Evolutionary conservation across 371 early-diverging fungal genomes (phyloP), one percentile per base, ranked within the genome.

Genomic region (Apophysomyces sp.): DNA sequence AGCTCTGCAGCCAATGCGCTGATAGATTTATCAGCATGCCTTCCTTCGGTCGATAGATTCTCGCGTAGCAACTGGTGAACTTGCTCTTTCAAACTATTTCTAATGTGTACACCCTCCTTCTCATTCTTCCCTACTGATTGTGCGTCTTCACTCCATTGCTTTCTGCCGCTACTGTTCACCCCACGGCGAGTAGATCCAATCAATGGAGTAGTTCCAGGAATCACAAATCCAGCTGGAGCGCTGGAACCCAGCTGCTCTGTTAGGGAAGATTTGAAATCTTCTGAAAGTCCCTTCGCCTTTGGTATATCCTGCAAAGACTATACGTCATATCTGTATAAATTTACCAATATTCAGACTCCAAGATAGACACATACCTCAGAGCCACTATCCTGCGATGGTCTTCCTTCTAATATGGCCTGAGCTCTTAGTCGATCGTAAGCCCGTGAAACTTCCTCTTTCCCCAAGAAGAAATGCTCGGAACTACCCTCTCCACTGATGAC

Each of bases 191-290:
- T 77, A 0, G 70, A 65, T 28, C 80, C 76, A 39, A 80, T 75
- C 55, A 75, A 58, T 15, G 80, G 77, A 9, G 66, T 51, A 15
- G 80, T 77, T 4, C 81, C 81, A n/a, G 81, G 81, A 31, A 76
- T 67, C 28, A 78, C 62, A 54, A 81, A 72, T 11, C 74, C 74
- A 32, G 69, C 52, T 0, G 78, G 75, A 2, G 68, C 71, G 40
- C 31, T 60, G 6, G 65, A 64, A 4, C 74, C 71, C 12, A 77
- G 55, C 6, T 76, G 77, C 3, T 71, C 66, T n/a, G 70, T 64
- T 0, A 78, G 52, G 6, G 75, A 66, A 15, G 73, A 58, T 34
- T 76, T 76, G 61, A 78, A 78, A 24, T 65, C 60, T 11, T 76
- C 75, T 44, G 75, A 78, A 27, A 74, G 52, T 15, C 78, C 77